Evolutionary conservation across 495 filamentous ascomycete species (phyloP), one percentile per base, ranked within the genome.

Genomic region (Aspergillus ostianus): DNA sequence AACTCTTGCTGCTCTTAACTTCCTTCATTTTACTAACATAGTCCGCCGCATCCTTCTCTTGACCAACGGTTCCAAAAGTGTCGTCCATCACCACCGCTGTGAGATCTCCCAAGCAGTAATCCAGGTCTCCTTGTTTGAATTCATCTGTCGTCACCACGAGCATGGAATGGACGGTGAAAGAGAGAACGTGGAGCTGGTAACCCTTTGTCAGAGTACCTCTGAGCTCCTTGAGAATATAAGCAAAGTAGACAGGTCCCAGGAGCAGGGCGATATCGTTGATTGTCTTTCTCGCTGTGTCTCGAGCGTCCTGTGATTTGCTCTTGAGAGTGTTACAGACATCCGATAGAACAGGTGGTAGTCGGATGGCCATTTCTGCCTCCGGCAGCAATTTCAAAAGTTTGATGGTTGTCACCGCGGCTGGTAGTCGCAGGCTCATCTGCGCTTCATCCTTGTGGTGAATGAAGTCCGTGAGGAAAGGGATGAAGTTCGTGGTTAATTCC

Each of bases 21-120:
- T 99, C 94, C 73, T 91, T 95, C 90, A 96, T 97, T 67, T 91
- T 87, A 73, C 90, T 97, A 57, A 88, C 84, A 68, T 99, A 99
- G 47, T 92, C 94, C 63, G 93, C 92, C 0, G 93, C 92, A 64
- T 99, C 94, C 70, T 99, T 99, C 67, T 99, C 94, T 75, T 94
- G 87, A 15, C 94, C 94, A n/a, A 88, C 86, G n/a, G 84, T 86
- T 18, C 94, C 94, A 70, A 99, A 99, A 13, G 92, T 95, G 69
- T 98, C 95, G 64, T 99, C 94, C 90, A 98, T 95, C 53, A 97
- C 88, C 47, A 99, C 83, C 4, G 85, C 79, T 47, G 91, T 84
- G 46, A 98, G 85, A 18, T 90, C 80, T 4, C 77, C 71, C 32
- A 97, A 75, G 70, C 93, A 98, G 65, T 97, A 93, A 64, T 99